Evolutionary conservation across 129 eudicot species (phyloP).

Genomic region (Pulicaria dysenterica): DNA sequence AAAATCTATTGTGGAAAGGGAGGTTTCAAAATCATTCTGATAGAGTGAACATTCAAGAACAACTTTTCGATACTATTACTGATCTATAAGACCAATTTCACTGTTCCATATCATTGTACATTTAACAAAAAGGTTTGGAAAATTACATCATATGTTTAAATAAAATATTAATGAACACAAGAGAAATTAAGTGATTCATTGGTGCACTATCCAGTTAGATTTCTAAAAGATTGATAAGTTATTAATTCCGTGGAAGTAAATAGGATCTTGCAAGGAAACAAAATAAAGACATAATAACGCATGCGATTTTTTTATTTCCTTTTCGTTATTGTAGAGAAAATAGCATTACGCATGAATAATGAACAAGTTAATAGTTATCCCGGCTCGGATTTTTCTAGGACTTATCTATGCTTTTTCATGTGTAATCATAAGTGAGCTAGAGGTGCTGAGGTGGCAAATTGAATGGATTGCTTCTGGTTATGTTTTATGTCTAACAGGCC

Average conservation of each 20-base stretch:
- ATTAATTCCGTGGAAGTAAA: background rate
- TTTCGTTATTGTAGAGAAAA: background rate
- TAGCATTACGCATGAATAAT: background rate
- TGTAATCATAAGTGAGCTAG: background rate
- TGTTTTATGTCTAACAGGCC: background rate
- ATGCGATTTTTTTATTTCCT: background rate
- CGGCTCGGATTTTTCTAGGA: background rate
- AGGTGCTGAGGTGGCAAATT: background rate
- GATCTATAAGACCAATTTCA: too few relatives aligned
- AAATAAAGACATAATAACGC: background rate
- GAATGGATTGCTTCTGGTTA: background rate
- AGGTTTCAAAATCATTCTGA: background rate
- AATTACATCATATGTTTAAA: too few relatives aligned
- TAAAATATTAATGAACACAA: too few relatives aligned
- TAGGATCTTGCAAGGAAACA: background rate
- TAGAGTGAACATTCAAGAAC: too few relatives aligned
- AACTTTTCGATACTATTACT: too few relatives aligned
- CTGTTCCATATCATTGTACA: too few relatives aligned
- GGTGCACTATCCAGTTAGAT: too few relatives aligned
- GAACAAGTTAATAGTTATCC: constrained; percentile 3
- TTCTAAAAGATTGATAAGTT: too few relatives aligned
- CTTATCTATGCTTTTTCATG: background rate
- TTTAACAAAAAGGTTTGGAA: too few relatives aligned
- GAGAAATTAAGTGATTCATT: too few relatives aligned
- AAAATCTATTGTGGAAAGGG: background rate